Percentiles rank a stretch among this genome's conserved stretches.
phyloP scores from a whole-genome alignment of 108 stramenopile genomes.

The Aurantiochytrium sp. region DNA sequence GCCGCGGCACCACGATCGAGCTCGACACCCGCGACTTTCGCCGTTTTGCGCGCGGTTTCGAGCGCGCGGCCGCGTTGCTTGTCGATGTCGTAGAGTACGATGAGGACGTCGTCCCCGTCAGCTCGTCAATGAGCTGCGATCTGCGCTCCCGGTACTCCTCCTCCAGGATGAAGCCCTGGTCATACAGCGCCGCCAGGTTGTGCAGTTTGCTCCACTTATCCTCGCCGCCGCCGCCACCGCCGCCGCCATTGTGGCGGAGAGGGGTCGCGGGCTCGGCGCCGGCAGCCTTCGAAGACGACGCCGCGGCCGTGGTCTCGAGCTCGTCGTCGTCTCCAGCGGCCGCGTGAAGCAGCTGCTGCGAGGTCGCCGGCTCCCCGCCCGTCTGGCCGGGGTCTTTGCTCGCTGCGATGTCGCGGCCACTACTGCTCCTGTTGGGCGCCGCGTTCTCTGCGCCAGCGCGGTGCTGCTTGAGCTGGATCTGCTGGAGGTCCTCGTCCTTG shows the following conservation, averaged over 20 bases:
- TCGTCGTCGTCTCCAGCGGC: too few relatives aligned
- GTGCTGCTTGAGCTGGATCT: too few relatives aligned
- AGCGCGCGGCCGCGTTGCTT: neutral
- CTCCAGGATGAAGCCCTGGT: conserved; percentile 10
- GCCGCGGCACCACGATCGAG: conserved; percentile 28
- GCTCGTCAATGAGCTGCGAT: conserved; percentile 27
- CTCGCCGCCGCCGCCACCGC: neutral
- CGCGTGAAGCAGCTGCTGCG: too few relatives aligned
- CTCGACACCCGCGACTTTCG: conserved; percentile 11
- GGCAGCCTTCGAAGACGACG: too few relatives aligned
- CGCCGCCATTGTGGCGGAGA: neutral
- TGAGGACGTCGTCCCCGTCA: conserved; percentile 8
- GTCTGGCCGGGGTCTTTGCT: too few relatives aligned
- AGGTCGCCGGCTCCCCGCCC: too few relatives aligned
- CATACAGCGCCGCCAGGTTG: neutral
- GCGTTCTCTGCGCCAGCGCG: too few relatives aligned
- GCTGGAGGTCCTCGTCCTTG: too few relatives aligned
- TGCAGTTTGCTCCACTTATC: conserved; percentile 1
- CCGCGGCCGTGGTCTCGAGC: too few relatives aligned
- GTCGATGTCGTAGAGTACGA: conserved; percentile 1
- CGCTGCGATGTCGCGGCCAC: too few relatives aligned
- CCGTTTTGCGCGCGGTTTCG: neutral
- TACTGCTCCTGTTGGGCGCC: too few relatives aligned
- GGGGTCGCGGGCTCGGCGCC: neutral
- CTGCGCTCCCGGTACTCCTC: neutral